Conservation (phyloP, 2,329 filamentous ascomycete species). For the Hypoxylon sp. region DNA sequence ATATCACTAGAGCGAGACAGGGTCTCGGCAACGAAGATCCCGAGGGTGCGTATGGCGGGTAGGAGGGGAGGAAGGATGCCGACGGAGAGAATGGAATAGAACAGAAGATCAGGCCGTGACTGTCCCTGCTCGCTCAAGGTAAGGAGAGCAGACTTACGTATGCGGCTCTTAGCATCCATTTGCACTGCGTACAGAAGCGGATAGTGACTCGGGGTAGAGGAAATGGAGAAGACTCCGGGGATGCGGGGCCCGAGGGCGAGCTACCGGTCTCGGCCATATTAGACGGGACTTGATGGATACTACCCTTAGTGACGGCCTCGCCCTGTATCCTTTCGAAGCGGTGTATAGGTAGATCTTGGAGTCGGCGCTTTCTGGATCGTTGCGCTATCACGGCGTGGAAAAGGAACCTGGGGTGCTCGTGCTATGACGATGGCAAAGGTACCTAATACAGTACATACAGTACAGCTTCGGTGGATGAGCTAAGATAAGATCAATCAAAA, state of each 20-base stretch:
- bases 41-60: background rate
- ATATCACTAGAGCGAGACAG: constrained; percentile 13
- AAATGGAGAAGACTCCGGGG: constrained; percentile 43
- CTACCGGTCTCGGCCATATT: constrained; percentile 45
- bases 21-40: constrained; percentile 10
- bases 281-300: constrained; percentile 2
- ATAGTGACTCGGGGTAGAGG: constrained; percentile 83
- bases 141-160: constrained; percentile 70
- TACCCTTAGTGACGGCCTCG: background rate
- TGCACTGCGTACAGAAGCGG: constrained; percentile 92
- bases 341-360: background rate
- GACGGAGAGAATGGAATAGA: background rate
- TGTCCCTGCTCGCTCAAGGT: background rate
- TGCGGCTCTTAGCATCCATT: constrained; percentile 88
- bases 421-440: constrained; percentile 18
- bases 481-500: constrained; percentile 22
- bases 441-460: too few species aligned
- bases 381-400: background rate
- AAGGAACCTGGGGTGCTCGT: constrained; percentile 19
- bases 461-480: constrained; percentile 6
- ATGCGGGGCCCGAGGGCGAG: constrained; percentile 37
- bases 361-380: constrained; percentile 4
- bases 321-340: background rate
- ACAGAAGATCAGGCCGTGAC: background rate
- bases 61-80: background rate